Evolutionary conservation across 306 rosid genomes (phyloP), one percentile per base, ranked within the genome.

Genomic region (Trifolium fragiferum): DNA sequence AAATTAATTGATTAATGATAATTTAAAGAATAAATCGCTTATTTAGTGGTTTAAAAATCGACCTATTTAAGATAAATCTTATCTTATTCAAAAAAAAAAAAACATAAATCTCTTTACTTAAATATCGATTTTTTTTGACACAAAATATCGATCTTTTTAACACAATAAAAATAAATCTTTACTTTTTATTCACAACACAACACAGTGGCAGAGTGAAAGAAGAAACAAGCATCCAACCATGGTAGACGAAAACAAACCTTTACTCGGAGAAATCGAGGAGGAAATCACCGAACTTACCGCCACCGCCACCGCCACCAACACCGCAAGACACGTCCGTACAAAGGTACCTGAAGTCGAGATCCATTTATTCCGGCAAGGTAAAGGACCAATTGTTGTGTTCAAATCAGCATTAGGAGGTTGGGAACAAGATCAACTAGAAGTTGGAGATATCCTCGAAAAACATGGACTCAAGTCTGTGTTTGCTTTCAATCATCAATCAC

Each of bases 371-470:
- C 84, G 92, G 7, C 86, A 71, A 12, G 98, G 98, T 1, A 85
- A 82, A 67, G 98, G 98, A 44, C 98, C 98, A 70, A 74, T 86
- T 74, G 92, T 76, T 10, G 89, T 87, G 16, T 90, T 90, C 84
- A 86, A 78, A 80, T 59, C 89, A 3, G 21, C 53, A 21, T 80
- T 94, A 3, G 98, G 96, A 0, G 97, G 97, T 35, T 92, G 93
- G 93, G 98, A 90, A n/a, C 96, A 88, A 79, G 88, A 94, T 83
- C 92, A 94, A 84, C 55, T 94, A 37, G 96, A 94, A 73, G 87
- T 94, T 8, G 82, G 92, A 0, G 87, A 88, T 25, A 87, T 91
- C 32, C 93, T 94, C n/a, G 93, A 94, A 8, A 88, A 83, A 12
- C 72, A 87, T 55, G 90, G 87, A 7, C 75, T 94, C 76, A 91